Evolutionary conservation across 1,284 basidiomycete genomes (phyloP).

Genomic region (Leccinum idahoense): DNA sequence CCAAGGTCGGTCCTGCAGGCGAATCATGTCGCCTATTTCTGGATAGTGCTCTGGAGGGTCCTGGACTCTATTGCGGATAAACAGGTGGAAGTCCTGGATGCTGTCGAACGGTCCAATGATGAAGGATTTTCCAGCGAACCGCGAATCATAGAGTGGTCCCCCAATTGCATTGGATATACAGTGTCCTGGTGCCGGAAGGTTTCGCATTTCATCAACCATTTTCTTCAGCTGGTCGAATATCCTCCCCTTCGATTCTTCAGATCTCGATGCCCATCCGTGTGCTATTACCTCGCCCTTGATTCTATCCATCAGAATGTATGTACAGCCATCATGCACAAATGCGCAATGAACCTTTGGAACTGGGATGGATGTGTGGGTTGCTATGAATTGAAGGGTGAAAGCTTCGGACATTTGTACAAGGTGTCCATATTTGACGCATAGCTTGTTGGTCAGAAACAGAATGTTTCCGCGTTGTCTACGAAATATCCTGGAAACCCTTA

Average conservation of each 20-base stretch:
- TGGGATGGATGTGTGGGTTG: not conserved
- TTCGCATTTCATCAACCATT: slow-evolving; percentile 7
- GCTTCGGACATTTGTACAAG: too few species aligned
- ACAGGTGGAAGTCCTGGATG: slow-evolving; percentile 1
- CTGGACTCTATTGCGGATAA: not conserved
- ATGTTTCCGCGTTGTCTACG: too few species aligned
- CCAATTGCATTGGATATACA: not conserved
- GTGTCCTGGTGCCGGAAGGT: not conserved
- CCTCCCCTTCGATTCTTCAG: not conserved
- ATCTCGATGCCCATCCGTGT: not conserved
- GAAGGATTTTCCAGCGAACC: not conserved
- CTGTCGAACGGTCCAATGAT: slow-evolving; percentile 1
- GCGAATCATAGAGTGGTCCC: not conserved
- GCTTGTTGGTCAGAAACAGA: too few species aligned
- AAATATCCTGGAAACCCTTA: too few species aligned
- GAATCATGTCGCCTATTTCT: not conserved
- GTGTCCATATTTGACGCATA: too few species aligned
- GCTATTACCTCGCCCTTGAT: not conserved
- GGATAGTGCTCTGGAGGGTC: not conserved
- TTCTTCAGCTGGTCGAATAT: slow-evolving; percentile 1
- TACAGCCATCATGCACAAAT: not conserved
- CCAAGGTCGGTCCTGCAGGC: not conserved
- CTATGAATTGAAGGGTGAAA: too few species aligned
- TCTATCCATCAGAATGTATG: slow-evolving; percentile 12
- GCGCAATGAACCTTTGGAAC: slow-evolving; percentile 7